phyloP scores from a whole-genome alignment of 768 basidiomycete species.

The Mycena vitilis region DNA sequence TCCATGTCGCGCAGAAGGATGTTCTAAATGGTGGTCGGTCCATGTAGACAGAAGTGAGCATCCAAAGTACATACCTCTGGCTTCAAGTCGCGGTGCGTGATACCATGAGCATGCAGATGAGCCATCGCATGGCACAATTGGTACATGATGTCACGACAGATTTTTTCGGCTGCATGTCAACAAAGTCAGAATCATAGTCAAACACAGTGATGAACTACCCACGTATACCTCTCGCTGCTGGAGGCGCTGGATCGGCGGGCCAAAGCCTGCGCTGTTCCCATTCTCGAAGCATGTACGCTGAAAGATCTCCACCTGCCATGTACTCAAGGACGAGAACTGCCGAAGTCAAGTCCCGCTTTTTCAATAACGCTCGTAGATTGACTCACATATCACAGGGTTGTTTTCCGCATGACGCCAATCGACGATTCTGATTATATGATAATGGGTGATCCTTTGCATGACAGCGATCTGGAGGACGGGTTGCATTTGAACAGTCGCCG shows the following conservation, averaged over 20 bases:
- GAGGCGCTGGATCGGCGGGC: neutral
- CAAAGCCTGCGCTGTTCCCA: neutral
- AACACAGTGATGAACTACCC: neutral
- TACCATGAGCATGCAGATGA: conserved; percentile 22
- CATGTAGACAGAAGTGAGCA: neutral
- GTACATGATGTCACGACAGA: conserved; percentile 32
- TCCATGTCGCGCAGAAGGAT: conserved; percentile 18
- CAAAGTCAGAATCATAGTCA: neutral
- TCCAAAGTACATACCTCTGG: conserved; percentile 23
- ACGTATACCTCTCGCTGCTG: conserved; percentile 20
- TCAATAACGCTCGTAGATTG: no score
- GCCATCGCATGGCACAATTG: conserved; percentile 35
- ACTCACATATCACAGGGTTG: conserved; percentile 23
- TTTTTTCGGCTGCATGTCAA: conserved; percentile 18
- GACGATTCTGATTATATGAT: conserved; percentile 23
- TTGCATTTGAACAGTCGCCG: neutral
- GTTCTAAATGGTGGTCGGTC: conserved; percentile 11
- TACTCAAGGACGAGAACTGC: conserved; percentile 30
- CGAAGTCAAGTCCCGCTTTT: neutral
- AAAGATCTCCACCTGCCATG: conserved; percentile 19
- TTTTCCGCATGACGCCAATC: neutral
- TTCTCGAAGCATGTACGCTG: conserved; percentile 19
- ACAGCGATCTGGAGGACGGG: conserved; percentile 11
- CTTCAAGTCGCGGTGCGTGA: conserved; percentile 35
- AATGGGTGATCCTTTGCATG: conserved; percentile 23